A percentile compares a stretch with the other conserved stretches of the same genome.
Evolutionary conservation across 2,329 filamentous ascomycete species (phyloP).

Genomic region (Dactylellina leptospora): DNA sequence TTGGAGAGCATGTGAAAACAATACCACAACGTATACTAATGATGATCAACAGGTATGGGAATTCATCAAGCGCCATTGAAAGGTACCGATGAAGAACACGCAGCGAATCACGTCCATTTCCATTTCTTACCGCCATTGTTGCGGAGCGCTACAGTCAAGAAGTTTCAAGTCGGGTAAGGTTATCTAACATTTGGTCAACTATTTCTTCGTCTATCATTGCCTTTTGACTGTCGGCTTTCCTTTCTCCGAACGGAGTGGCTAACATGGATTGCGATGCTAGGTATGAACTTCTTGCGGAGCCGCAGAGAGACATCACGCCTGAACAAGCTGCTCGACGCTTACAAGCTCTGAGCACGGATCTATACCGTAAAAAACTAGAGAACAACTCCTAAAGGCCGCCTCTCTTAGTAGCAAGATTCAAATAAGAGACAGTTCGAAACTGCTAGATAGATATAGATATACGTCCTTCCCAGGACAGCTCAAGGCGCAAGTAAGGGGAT

Average conservation of each 20-base stretch:
- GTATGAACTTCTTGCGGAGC: conserved; percentile 95
- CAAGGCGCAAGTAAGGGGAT: too few relatives aligned
- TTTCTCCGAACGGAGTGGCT: background rate
- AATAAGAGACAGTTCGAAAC: too few relatives aligned
- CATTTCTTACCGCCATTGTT: conserved; percentile 97
- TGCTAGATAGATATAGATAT: too few relatives aligned
- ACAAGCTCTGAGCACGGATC: conserved; percentile 74
- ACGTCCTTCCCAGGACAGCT: too few relatives aligned
- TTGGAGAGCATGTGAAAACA: background rate
- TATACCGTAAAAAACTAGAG: conserved; percentile 77
- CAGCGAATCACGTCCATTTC: conserved; percentile 88
- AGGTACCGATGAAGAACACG: conserved; percentile 79
- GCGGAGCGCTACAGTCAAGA: conserved; percentile 89
- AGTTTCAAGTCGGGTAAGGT: conserved; percentile 83
- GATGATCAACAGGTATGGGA: conserved; percentile 72
- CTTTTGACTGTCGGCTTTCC: background rate
- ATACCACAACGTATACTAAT: conserved; percentile 10
- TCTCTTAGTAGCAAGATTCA: too few relatives aligned
- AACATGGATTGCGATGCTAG: conserved; percentile 57
- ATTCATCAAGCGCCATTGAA: conserved; percentile 93
- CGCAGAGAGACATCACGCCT: conserved; percentile 97
- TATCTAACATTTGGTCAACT: conserved; percentile 35
- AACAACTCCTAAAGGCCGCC: conserved; percentile 23
- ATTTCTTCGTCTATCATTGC: conserved; percentile 14
- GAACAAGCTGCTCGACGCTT: conserved; percentile 88